Evolutionary conservation across 2,329 filamentous ascomycete species (phyloP).

Genomic region (Emmonsiellopsis sp.): DNA sequence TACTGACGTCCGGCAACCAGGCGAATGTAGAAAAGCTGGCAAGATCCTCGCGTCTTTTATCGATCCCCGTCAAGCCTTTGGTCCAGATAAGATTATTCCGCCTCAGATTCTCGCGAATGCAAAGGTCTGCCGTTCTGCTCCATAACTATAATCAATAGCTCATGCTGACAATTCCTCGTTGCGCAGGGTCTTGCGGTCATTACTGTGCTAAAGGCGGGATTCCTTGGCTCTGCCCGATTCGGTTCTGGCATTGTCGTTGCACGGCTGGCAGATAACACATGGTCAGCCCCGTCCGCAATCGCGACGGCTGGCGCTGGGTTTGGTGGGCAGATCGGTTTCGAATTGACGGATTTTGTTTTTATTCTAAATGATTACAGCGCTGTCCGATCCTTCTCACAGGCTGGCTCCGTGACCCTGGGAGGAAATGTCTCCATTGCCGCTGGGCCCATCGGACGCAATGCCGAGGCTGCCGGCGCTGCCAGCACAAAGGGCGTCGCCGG

Average conservation of each 20-base stretch:
- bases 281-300: slow-evolving; percentile 43
- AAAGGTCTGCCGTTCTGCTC: slow-evolving; percentile 51
- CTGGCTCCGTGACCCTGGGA: slow-evolving; percentile 82
- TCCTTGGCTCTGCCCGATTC: slow-evolving; percentile 42
- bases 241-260: slow-evolving; percentile 43
- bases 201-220: slow-evolving; percentile 42
- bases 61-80: slow-evolving; percentile 86
- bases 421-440: slow-evolving; percentile 95
- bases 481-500: slow-evolving; percentile 82
- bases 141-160: neutral
- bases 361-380: slow-evolving; percentile 88
- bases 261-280: slow-evolving; percentile 39
- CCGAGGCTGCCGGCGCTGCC: slow-evolving; percentile 88
- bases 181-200: slow-evolving; percentile 40
- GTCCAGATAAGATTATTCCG: slow-evolving; percentile 94
- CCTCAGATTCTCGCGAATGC: slow-evolving; percentile 81
- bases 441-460: slow-evolving; percentile 86
- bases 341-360: slow-evolving; percentile 70
- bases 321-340: slow-evolving; percentile 44
- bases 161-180: slow-evolving; percentile 1
- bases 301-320: slow-evolving; percentile 41
- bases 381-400: slow-evolving; percentile 88
- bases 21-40: slow-evolving; percentile 94
- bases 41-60: slow-evolving; percentile 94
- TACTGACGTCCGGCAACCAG: slow-evolving; percentile 41